Evolutionary conservation across 495 filamentous ascomycete species (phyloP).

Genomic region (Penicillium verhagenii): DNA sequence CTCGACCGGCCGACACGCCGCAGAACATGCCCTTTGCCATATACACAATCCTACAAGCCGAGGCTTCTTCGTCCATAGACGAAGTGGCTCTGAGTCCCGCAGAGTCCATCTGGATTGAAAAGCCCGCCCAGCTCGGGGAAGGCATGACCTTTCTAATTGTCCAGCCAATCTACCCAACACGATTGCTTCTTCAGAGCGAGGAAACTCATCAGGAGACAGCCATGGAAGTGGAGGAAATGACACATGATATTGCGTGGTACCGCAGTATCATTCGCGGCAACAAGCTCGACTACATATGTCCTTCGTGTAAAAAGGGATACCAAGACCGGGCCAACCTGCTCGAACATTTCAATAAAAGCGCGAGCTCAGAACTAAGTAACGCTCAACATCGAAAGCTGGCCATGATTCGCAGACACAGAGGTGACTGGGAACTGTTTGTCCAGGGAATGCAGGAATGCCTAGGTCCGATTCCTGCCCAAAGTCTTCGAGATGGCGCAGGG

Average conservation of each 20-base stretch:
- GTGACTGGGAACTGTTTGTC: not conserved
- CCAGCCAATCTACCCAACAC: not conserved
- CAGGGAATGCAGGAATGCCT: not conserved
- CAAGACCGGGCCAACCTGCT: not conserved
- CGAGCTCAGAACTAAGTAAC: not conserved
- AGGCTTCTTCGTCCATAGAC: not conserved
- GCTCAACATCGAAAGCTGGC: not conserved
- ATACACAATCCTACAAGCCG: not conserved
- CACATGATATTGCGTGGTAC: not conserved
- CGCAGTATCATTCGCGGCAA: not conserved
- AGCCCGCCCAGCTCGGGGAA: not conserved
- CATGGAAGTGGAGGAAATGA: not conserved
- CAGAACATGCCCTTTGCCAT: not conserved
- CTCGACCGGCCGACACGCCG: not conserved
- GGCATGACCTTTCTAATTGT: not conserved
- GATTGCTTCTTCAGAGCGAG: not conserved
- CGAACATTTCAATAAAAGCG: conserved; percentile 1
- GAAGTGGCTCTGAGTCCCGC: not conserved
- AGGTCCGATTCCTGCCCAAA: not conserved
- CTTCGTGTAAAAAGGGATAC: not conserved
- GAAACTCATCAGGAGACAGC: not conserved
- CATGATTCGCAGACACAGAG: not conserved
- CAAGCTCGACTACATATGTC: not conserved
- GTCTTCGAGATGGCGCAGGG: not conserved
- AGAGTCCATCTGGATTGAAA: not conserved